Base-by-base conservation (phyloP, 75 land plant species). In the Picea sitchensis region DNA sequence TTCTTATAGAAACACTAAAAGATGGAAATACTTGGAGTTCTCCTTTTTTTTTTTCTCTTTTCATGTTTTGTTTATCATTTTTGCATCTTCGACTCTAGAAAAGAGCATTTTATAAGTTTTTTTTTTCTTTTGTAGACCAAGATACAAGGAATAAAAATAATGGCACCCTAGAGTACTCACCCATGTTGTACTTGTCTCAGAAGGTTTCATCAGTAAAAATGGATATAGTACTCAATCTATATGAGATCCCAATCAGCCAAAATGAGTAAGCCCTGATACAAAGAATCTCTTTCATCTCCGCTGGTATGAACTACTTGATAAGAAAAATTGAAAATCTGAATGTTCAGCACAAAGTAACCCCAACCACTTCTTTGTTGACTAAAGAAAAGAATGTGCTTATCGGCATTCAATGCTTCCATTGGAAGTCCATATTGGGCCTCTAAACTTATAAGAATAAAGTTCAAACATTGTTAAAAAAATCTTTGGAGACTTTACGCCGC, bases 241-340 rank as follows among this genome's bases (percentile, higher is more conserved):
- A 68, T 69, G 18, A 36, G 51, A 38, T 44, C 17, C 21, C 5
- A 20, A 36, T 15, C 21, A 69, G 17, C 73, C 8, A 14, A 69
- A 69, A 69, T 69, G 34, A 31, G 38, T 12, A 69, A 69, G 51
- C 51, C 47, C 54, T 3, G 71, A 67, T 34, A 34, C 34, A 32
- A 20, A 67, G 26, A 26, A 26, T 18, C 51, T 23, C 54, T 3
- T 38, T 82, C 34, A 82, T 57, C 80, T 72, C 30, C 76, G 65
- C 36, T 26, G 23, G 34, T 57, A 79, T 58, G 77, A 34, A 20
- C 58, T 36, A 30, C 65, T 79, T 21, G 90, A 83, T 59, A 69
- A 34, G 59, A 93, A 95, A 78, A 93, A 95, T 15, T 76, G 32
- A 79, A 86, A 91, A 77, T 93, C 95, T 3, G 93, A 95, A 72